Base-by-base conservation (phyloP, 306 rosid genomes). In the Dicorynia guianensis region DNA sequence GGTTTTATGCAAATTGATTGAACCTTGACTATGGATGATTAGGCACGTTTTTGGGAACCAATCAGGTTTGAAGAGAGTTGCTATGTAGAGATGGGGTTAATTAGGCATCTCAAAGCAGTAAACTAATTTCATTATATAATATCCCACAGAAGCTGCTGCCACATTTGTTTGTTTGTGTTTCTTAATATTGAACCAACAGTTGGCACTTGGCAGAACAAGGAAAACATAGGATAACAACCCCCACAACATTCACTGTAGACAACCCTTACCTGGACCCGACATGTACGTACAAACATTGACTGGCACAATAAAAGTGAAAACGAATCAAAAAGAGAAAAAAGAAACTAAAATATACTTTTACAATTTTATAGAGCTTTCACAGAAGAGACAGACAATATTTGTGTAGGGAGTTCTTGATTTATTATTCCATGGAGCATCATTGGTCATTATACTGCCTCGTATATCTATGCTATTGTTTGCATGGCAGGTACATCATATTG, bases 191-290 rank as follows among this genome's bases (percentile, higher is more conserved):
- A 25, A 7, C 71, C 12, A 46, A 44, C 71, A 44, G 7, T 55
- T 55, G 25, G 46, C 25, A 12, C 40, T 19, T 44, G 5, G 54
- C 53, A 43, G 20, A 44, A 65, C 19, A 19, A 65, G 15, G 19
- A 65, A 11, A 30, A n/a, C 70, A 65, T 65, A 11, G 70, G 54
- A 43, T 65, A 7, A 12, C 40, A 12, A 11, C 4, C 52, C 69
- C 38, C 17, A 63, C 69, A 11, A 63, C 30, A 25, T 2, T 25
- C 30, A 25, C 30, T 25, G n/a, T 25, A 25, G 1, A 25, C 30
- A 63, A 63, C 69, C 42, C 33, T 18, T 40, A 25, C 39, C 20
- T 9, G 9, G 53, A 18, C 49, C 67, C 30, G 17, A 2, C 9
- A n/a, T 5, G 3, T 20, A 15, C 56, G 4, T 25, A 25, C 30